These are phyloP conservation scores for Sarcomyxa edulis DNA, from an alignment of 768 basidiomycete species.

Conservation along the genomic window DNA sequence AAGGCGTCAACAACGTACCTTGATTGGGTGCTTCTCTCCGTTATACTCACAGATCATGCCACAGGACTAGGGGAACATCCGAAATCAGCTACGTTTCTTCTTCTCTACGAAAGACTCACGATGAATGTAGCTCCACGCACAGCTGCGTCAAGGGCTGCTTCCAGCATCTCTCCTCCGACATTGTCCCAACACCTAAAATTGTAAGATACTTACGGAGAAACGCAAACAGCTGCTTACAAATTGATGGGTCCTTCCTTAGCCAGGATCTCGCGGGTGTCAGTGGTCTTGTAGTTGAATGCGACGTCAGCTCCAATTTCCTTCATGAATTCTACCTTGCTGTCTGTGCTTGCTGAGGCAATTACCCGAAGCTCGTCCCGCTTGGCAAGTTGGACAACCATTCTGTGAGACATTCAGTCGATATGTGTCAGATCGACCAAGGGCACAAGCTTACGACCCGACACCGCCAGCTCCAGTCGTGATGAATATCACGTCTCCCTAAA, in stretches of 20 bases:
- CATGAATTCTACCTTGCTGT: slow-evolving; percentile 67
- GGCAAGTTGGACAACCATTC: slow-evolving; percentile 46
- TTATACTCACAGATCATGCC: slow-evolving; percentile 23
- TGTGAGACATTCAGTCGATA: slow-evolving; percentile 8
- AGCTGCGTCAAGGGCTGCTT: slow-evolving; percentile 46
- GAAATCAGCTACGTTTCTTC: slow-evolving; percentile 7
- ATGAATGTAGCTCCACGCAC: slow-evolving; percentile 44
- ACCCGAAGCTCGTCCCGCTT: slow-evolving; percentile 55
- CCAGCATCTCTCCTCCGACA: slow-evolving; percentile 56
- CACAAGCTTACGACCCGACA: slow-evolving; percentile 47
- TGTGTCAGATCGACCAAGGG: neutral
- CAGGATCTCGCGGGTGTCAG: slow-evolving; percentile 44
- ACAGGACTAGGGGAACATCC: slow-evolving; percentile 6
- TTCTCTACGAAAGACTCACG: slow-evolving; percentile 33
- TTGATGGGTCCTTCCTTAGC: slow-evolving; percentile 47
- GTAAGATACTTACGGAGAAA: neutral
- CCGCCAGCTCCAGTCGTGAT: slow-evolving; percentile 34
- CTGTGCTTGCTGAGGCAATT: slow-evolving; percentile 65
- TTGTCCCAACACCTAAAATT: slow-evolving; percentile 46
- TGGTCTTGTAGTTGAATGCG: slow-evolving; percentile 72
- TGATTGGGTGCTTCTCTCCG: neutral
- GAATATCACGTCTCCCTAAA: slow-evolving; percentile 35
- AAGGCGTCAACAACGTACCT: neutral
- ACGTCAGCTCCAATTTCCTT: slow-evolving; percentile 61
- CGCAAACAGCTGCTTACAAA: slow-evolving; percentile 21